These are phyloP conservation scores for Royoungia palumana DNA, from an alignment of 768 basidiomycete genomes.

Conservation along the genomic window DNA sequence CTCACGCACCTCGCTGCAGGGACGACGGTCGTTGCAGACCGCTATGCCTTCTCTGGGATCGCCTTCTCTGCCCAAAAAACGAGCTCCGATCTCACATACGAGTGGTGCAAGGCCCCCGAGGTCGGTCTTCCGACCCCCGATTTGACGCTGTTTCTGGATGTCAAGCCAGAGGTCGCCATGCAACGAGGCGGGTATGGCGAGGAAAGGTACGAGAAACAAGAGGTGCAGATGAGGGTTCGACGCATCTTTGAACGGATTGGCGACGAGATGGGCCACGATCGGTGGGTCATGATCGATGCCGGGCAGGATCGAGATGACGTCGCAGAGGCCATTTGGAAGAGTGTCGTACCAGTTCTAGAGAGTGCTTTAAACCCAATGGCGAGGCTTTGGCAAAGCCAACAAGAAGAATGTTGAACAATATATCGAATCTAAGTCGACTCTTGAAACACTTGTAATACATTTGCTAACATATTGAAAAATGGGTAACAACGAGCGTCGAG, in stretches of 20 bases:
- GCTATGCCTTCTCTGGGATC: slow-evolving; percentile 96
- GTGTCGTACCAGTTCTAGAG: slow-evolving; percentile 40
- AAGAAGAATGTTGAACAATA: background rate
- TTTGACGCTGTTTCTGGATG: slow-evolving; percentile 80
- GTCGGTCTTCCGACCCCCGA: slow-evolving; percentile 87
- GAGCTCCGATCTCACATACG: slow-evolving; percentile 51
- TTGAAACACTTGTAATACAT: slow-evolving; percentile 23
- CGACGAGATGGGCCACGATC: slow-evolving; percentile 41
- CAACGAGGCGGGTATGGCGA: slow-evolving; percentile 77
- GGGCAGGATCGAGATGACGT: slow-evolving; percentile 49
- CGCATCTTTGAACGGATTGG: slow-evolving; percentile 56
- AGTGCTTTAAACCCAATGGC: slow-evolving; percentile 41
- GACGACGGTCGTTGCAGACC: slow-evolving; percentile 79
- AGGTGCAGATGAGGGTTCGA: slow-evolving; percentile 67
- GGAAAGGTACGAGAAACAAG: slow-evolving; percentile 83
- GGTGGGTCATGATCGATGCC: slow-evolving; percentile 64
- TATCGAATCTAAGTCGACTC: slow-evolving; percentile 5
- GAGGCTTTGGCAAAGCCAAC: slow-evolving; percentile 45
- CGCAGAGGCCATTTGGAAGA: slow-evolving; percentile 51
- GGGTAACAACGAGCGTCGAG: slow-evolving; percentile 22
- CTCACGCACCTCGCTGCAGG: slow-evolving; percentile 55
- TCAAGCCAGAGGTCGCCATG: slow-evolving; percentile 66
- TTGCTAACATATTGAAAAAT: slow-evolving; percentile 21
- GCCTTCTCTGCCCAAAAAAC: slow-evolving; percentile 74
- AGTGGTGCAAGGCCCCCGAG: slow-evolving; percentile 87